Evolutionary conservation across 202 grass and related monocot genomes (phyloP), one percentile per base, ranked within the genome.

Genomic region (Cymbopogon flexuosus): DNA sequence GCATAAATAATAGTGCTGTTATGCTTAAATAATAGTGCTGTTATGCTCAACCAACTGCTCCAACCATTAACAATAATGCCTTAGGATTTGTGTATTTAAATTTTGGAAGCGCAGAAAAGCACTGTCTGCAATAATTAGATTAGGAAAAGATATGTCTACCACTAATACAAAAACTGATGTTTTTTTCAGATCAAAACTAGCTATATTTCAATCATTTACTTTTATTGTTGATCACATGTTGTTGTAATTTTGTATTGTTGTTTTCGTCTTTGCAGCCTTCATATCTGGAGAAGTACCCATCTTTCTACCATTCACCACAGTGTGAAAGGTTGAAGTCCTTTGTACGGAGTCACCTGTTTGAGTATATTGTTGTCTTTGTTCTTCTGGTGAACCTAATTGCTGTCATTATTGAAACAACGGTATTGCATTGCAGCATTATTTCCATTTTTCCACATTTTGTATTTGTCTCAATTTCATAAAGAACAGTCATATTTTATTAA

Each of bases 341-440:
- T 84, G 95, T 98, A 45, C 85, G 52, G 73, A 91, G 95, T 87
- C 41, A 16, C 23, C 34, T 3, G 29, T 98, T 98, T 80, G 95
- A 92, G 65, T 89, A 93, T 80, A 84, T 90, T 65, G 77, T 98
- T 68, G 5, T 85, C 46, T 98, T 68, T 80, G 78, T 91, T 79
- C 92, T 98, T 72, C 46, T 98, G 83, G 40, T 98, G 76, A 98
- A 98, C 77, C 65, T 98, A 56, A 74, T 94, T 41, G 92, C 95
- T 73, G 95, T 98, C 82, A 57, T 94, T 79, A 98, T 94, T 84
- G 95, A 98, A 91, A 98, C 95, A 86, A 93, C 84, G 88, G 95
- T 98, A 94, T 63, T 88, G 1, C 40, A 46, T 31, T 73, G 89
- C 72, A 62, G 24, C 33, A 67, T 65, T 65, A 9, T 75, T 79